Base-by-base conservation (phyloP, 1,284 basidiomycete species). In the Ceratobasidium theobromae region DNA sequence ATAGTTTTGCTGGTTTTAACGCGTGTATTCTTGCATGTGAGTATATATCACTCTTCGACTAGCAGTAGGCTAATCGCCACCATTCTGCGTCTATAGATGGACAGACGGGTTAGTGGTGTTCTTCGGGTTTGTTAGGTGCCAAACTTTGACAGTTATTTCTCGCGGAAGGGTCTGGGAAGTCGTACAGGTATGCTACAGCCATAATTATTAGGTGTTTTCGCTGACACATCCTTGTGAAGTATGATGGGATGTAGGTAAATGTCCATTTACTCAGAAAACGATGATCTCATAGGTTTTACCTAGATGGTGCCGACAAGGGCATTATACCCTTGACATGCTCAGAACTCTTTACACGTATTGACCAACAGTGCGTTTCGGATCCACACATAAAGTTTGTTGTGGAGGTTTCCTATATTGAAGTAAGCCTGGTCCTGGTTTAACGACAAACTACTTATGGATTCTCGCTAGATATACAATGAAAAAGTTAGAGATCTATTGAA, bases 401-500 rank as follows among this genome's bases (percentile, higher is more conserved):
- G 51, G 95, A 99, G 79, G 96, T 98, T 21, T 98, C 95, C 8
- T 98, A 98, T 75, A 98, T 98, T 69, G 93, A 96, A 80, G 89
- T 90, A 69, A 69, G 78, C 69, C 38, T n/a, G n/a, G 38, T 54
- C 30, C 6, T 33, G 52, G 25, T 28, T 32, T 9, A 21, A 8
- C 21, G 33, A 11, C 45, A 21, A 43, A 23, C 16, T 67, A 11
- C 11, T 32, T 55, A 16, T 43, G 64, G 8, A 16, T 40, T 67
- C 25, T 14, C 11, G 68, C 53, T 74, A 94, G 86, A 98, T 98
- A 71, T 98, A 98, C 79, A 97, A 98, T 75, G 96, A 99, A 80
- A 98, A 98, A 82, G 94, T 98, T 27, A 89, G 95, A 67, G 96
- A 99, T 77, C 81, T 99, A 68, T 82, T 99, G 70, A 99, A 99